phyloP scores from a whole-genome alignment of 768 basidiomycete species.

The Mrakia frigida region DNA sequence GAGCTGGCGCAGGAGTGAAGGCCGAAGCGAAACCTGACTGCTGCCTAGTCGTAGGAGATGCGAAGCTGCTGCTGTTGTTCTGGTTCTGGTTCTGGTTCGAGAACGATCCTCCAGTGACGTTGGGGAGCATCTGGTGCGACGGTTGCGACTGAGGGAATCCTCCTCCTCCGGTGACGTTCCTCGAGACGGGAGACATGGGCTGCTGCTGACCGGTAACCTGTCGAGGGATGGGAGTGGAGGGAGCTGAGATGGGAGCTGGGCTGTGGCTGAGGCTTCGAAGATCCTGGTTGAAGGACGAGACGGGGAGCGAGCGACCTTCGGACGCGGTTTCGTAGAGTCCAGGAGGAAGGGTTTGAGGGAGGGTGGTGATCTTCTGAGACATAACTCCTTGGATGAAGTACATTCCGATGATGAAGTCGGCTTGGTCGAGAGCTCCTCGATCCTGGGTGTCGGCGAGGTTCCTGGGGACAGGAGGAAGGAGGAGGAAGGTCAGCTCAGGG shows the following conservation, averaged over 20 bases:
- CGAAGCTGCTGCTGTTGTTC: background rate
- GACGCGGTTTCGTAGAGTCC: slow-evolving; percentile 77
- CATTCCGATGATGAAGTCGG: slow-evolving; percentile 94
- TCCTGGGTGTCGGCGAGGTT: slow-evolving; percentile 90
- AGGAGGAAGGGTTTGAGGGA: slow-evolving; percentile 72
- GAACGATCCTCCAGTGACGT: slow-evolving; percentile 22
- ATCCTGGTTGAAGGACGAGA: slow-evolving; percentile 13
- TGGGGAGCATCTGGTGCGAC: slow-evolving; percentile 27
- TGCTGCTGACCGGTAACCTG: slow-evolving; percentile 29
- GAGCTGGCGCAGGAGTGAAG: slow-evolving; percentile 31
- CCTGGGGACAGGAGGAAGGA: slow-evolving; percentile 52
- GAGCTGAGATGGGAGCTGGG: slow-evolving; percentile 45
- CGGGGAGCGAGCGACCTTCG: slow-evolving; percentile 8
- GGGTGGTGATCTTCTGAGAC: slow-evolving; percentile 64
- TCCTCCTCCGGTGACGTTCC: slow-evolving; percentile 16
- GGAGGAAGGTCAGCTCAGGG: background rate
- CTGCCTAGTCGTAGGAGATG: background rate
- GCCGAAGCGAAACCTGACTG: slow-evolving; percentile 29
- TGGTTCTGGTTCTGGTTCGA: slow-evolving; percentile 11
- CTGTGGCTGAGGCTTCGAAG: slow-evolving; percentile 5
- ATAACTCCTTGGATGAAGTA: slow-evolving; percentile 91
- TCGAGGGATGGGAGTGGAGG: slow-evolving; percentile 18
- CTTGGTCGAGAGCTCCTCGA: slow-evolving; percentile 76
- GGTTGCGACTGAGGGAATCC: slow-evolving; percentile 3
- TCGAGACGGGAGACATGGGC: slow-evolving; percentile 6